Conservation (phyloP, 2,329 filamentous ascomycete species). For the Diaporthe sp. region DNA sequence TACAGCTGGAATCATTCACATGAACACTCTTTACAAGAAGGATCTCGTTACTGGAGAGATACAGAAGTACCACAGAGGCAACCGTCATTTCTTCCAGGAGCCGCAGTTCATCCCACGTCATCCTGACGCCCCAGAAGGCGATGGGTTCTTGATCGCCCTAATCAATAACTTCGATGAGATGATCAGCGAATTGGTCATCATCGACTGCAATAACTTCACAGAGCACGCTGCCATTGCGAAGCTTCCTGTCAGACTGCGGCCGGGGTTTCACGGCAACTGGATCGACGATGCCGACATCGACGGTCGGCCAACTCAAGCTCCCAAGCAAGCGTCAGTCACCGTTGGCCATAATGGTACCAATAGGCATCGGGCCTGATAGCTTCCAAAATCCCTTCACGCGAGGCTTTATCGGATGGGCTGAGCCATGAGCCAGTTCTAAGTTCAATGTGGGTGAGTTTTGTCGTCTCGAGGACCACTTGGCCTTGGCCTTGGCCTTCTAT, state of each 20-base stretch:
- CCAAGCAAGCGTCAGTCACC: background rate
- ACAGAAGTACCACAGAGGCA: background rate
- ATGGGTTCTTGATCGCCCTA: background rate
- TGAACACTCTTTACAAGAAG: conserved; percentile 2
- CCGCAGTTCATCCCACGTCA: conserved; percentile 5
- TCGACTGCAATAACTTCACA: background rate
- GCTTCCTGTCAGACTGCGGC: background rate
- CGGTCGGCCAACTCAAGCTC: background rate
- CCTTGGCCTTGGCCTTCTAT: background rate
- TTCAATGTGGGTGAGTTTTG: background rate
- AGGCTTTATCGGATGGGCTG: background rate
- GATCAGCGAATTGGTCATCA: conserved; percentile 3
- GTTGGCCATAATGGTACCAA: background rate
- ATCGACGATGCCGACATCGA: background rate
- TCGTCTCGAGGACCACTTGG: background rate
- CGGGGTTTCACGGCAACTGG: background rate
- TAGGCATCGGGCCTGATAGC: background rate
- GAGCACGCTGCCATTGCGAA: background rate
- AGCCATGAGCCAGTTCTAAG: background rate
- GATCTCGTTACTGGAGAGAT: background rate
- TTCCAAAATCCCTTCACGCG: background rate
- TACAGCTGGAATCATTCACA: background rate
- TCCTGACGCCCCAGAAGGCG: background rate
- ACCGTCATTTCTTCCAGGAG: background rate
- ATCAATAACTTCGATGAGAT: background rate